A percentile compares a stretch with the other conserved stretches of the same genome.
phyloP scores from a whole-genome alignment of 768 basidiomycete species.

The Kwoniella sp. region DNA sequence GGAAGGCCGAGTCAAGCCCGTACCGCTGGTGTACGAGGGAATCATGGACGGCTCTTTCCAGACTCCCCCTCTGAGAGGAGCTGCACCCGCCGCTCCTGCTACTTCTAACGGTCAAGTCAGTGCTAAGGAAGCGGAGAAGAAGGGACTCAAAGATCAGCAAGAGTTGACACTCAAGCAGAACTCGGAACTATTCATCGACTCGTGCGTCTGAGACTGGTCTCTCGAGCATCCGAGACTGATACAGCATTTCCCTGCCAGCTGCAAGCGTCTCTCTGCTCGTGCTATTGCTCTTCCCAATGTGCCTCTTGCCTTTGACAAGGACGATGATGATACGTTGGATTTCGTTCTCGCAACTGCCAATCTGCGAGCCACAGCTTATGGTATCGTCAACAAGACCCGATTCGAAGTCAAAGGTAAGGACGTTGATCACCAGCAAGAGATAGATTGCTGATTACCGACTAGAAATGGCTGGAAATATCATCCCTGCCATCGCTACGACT shows the following conservation, averaged over 20 bases:
- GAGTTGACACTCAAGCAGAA: constrained; percentile 73
- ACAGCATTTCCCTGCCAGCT: constrained; percentile 55
- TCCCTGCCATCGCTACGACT: constrained; percentile 97
- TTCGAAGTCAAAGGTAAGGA: constrained; percentile 96
- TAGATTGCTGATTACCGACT: background rate
- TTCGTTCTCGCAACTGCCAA: constrained; percentile 95
- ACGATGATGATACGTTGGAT: constrained; percentile 93
- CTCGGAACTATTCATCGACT: constrained; percentile 74
- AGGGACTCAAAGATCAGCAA: constrained; percentile 73
- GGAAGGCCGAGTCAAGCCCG: constrained; percentile 70
- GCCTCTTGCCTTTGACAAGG: constrained; percentile 81
- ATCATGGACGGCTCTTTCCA: constrained; percentile 66
- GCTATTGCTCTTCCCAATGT: constrained; percentile 56
- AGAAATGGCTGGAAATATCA: constrained; percentile 99
- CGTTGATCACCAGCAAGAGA: no score
- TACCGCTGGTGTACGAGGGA: constrained; percentile 72
- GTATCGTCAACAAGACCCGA: constrained; percentile 79
- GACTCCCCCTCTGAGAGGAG: constrained; percentile 47
- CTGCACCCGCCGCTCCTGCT: background rate
- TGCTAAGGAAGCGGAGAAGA: constrained; percentile 4
- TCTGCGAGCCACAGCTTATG: constrained; percentile 82
- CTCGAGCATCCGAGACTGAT: no score
- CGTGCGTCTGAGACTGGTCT: no score
- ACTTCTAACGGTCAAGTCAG: constrained; percentile 29
- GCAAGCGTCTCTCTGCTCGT: constrained; percentile 68